A percentile compares a stretch with the other conserved stretches of the same genome.
Conservation (phyloP, 2,329 filamentous ascomycete species). For the Alternaria burnsii region DNA sequence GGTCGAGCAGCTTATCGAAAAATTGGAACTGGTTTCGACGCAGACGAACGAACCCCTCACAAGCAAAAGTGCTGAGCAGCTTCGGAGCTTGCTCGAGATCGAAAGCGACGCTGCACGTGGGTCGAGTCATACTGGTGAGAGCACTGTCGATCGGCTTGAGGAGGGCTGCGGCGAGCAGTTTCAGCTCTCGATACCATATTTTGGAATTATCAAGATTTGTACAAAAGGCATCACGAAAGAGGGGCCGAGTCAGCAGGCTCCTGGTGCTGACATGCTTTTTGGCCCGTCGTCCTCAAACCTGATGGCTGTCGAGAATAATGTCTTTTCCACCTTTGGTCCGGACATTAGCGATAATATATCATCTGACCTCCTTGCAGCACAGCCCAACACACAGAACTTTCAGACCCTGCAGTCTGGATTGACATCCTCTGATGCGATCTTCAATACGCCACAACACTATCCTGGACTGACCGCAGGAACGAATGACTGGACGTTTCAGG, state of each 20-base stretch:
- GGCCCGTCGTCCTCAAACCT: neutral
- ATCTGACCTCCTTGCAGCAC: neutral
- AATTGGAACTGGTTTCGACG: slow-evolving; percentile 13
- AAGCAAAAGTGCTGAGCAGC: slow-evolving; percentile 17
- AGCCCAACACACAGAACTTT: neutral
- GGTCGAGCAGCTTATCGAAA: slow-evolving; percentile 23
- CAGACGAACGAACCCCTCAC: slow-evolving; percentile 22
- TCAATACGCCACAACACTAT: slow-evolving; percentile 2
- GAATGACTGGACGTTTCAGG: slow-evolving; percentile 33
- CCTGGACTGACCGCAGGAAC: slow-evolving; percentile 17
- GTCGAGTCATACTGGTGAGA: neutral
- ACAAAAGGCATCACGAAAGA: slow-evolving; percentile 23
- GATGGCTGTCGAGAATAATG: neutral
- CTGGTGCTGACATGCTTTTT: neutral
- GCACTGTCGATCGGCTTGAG: neutral
- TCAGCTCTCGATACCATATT: slow-evolving; percentile 36
- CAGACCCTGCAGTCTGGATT: neutral
- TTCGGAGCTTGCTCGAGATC: slow-evolving; percentile 26
- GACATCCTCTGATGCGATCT: neutral
- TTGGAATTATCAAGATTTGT: slow-evolving; percentile 44
- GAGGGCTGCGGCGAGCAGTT: slow-evolving; percentile 9
- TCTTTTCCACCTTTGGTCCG: neutral
- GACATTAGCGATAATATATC: neutral
- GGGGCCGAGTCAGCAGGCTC: neutral
- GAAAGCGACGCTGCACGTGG: slow-evolving; percentile 21